These are phyloP conservation scores for Aureobasidium sp. DNA, from an alignment of 2,329 filamentous ascomycete genomes.

Conservation along the genomic window DNA sequence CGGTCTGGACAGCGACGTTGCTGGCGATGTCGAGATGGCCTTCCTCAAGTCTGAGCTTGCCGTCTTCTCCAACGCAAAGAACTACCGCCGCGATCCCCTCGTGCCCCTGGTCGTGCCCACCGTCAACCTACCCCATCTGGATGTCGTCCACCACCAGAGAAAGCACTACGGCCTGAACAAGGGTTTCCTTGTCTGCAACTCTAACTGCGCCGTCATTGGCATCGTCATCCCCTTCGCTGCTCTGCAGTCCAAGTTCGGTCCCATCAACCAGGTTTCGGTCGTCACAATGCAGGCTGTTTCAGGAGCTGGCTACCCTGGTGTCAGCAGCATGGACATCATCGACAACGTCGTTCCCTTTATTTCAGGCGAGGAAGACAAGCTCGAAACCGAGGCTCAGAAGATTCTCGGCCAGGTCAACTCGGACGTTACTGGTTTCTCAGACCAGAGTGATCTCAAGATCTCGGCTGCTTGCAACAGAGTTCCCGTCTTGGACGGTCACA, in stretches of 20 bases:
- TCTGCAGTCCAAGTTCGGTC: constrained; percentile 77
- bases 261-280: constrained; percentile 68
- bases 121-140: constrained; percentile 82
- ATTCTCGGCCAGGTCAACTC: constrained; percentile 73
- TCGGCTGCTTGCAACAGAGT: constrained; percentile 90
- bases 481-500: constrained; percentile 91
- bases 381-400: constrained; percentile 91
- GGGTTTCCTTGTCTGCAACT: constrained; percentile 95
- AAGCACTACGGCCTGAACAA: constrained; percentile 64
- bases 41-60: constrained; percentile 83
- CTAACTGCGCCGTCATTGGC: constrained; percentile 95
- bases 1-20: constrained; percentile 85
- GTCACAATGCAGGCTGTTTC: constrained; percentile 94
- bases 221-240: constrained; percentile 92
- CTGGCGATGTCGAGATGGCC: constrained; percentile 87
- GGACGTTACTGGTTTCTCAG: constrained; percentile 65
- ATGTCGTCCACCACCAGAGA: constrained; percentile 83
- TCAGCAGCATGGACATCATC: constrained; percentile 89
- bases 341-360: constrained; percentile 97
- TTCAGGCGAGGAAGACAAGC: constrained; percentile 88
- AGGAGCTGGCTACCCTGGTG: constrained; percentile 83
- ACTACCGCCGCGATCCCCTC: constrained; percentile 83
- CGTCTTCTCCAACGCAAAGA: constrained; percentile 97
- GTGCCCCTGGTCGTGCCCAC: constrained; percentile 93
- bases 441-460: constrained; percentile 67